Percentiles rank a stretch among this genome's conserved stretches.
Conservation (phyloP, 352 stramenopile species). For the Elongisporangium senticosum region DNA sequence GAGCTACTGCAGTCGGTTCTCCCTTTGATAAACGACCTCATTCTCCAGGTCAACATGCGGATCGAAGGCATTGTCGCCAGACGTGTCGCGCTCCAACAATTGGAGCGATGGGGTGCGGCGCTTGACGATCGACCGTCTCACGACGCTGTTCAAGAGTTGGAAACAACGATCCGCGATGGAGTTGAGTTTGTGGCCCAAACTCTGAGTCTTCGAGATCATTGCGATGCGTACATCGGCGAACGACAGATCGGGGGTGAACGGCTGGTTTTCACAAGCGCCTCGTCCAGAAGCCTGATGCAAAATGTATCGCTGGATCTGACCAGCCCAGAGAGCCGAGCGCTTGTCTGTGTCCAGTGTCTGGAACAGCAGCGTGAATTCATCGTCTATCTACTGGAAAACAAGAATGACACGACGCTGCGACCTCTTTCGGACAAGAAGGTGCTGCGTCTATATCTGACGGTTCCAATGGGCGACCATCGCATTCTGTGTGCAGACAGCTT, state of each 20-base stretch:
- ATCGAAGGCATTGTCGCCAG: slow-evolving; percentile 41
- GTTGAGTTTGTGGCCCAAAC: slow-evolving; percentile 25
- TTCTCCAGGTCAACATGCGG: slow-evolving; percentile 36
- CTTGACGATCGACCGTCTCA: slow-evolving; percentile 13
- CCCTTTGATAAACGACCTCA: slow-evolving; percentile 34
- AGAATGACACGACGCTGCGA: slow-evolving; percentile 14
- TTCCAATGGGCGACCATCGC: slow-evolving; percentile 46
- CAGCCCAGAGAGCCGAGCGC: slow-evolving; percentile 15
- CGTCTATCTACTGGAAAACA: slow-evolving; percentile 26
- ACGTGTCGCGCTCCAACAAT: slow-evolving; percentile 16
- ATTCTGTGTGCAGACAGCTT: slow-evolving; percentile 62
- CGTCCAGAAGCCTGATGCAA: slow-evolving; percentile 41
- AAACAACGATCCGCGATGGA: slow-evolving; percentile 13
- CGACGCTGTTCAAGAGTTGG: slow-evolving; percentile 15
- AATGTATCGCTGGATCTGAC: slow-evolving; percentile 27
- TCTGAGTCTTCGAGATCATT: slow-evolving; percentile 15
- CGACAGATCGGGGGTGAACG: slow-evolving; percentile 14
- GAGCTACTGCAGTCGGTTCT: slow-evolving; percentile 45
- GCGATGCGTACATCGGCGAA: slow-evolving; percentile 54
- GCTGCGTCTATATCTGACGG: slow-evolving; percentile 27
- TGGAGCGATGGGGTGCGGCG: slow-evolving; percentile 14
- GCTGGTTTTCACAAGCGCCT: slow-evolving; percentile 16
- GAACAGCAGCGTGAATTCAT: slow-evolving; percentile 22
- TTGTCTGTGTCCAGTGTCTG: slow-evolving; percentile 44
- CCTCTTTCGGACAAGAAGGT: slow-evolving; percentile 20